Evolutionary conservation across 495 filamentous ascomycete genomes (phyloP).

Genomic region (Hyaloscypha hepaticicola): DNA sequence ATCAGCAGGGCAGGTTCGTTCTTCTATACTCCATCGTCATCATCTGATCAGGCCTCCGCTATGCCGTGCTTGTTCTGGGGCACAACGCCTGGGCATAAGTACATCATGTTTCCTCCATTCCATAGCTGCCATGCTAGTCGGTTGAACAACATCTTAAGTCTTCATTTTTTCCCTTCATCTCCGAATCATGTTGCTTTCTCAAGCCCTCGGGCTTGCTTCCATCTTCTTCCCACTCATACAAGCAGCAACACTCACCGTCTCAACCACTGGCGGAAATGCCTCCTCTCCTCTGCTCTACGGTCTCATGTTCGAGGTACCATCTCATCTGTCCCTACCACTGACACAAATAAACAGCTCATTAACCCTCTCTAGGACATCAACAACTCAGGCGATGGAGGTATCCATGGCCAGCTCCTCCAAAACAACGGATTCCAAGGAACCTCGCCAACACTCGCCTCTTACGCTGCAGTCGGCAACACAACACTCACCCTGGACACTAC

Average conservation of each 20-base stretch:
- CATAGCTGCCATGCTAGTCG: not conserved
- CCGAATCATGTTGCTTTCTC: not conserved
- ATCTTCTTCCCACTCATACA: not conserved
- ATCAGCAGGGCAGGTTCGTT: no score
- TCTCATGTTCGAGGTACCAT: conserved; percentile 62
- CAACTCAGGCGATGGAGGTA: conserved; percentile 52
- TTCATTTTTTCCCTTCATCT: conserved; percentile 1
- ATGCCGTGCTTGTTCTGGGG: no score
- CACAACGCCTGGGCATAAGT: no score
- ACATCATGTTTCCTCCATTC: not conserved
- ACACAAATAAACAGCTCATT: not conserved
- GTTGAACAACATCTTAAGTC: not conserved
- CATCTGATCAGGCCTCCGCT: no score
- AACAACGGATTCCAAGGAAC: conserved; percentile 60
- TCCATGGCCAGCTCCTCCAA: conserved; percentile 57
- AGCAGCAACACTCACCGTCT: conserved; percentile 35
- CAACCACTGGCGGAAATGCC: conserved; percentile 48
- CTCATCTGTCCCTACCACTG: no score
- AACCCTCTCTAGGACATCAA: conserved; percentile 14
- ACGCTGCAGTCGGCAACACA: conserved; percentile 44
- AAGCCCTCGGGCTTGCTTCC: conserved; percentile 7
- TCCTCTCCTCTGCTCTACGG: conserved; percentile 56
- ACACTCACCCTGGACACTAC: conserved; percentile 40
- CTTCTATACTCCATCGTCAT: no score
- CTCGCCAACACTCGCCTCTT: conserved; percentile 42